Base-by-base conservation (phyloP, 305 asterid genomes). In the Fraxinus platypoda region DNA sequence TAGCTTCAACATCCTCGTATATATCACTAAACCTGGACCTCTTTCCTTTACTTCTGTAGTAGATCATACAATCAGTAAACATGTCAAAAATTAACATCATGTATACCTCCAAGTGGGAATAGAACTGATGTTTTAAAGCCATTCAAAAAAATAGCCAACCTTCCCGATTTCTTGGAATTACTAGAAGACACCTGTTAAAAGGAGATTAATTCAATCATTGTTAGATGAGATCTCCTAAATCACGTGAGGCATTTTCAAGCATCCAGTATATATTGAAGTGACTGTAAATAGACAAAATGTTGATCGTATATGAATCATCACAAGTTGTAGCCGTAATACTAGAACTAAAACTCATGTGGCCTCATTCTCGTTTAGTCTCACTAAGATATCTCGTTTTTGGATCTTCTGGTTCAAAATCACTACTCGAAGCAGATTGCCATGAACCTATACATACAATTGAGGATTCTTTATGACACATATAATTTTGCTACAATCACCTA, bases 1-100 rank as follows among this genome's bases (percentile, higher is more conserved):
- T 82, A 34, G 95, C 90, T 85, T 91, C 97, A 2, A 83, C 74
- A 21, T 90, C 91, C 5, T 93, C 97, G 64, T 90, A 94, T 57
- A 94, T 9, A 82, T 92, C 97, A 64, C 34, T 57, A 31, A 81
- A 66, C 37, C 85, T 82, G 34, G 93, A 82, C 81, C 93, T 83
- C 87, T 85, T 88, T 33, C 89, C 78, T 80, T 86, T 84, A 72
- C 4, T 49, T 78, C 91, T 84, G 85, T 59, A 82, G 75, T 35
- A 78, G 41, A 83, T 76, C 21, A 81, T 19, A 78, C 26, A 78
- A 25, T 41, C 4, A 73, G 71, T 35, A 76, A 70, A 33, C 83
- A 68, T 62, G 34, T 13, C 8, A 75, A 52, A 68, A 75, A 46
- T 84, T 79, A 81, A 82, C 15, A 66, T 19, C 13, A 4, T 17